These are phyloP conservation scores for Scheffersomyces cryptocercus DNA, from an alignment of 1,139 yeast species.

Conservation along the genomic window DNA sequence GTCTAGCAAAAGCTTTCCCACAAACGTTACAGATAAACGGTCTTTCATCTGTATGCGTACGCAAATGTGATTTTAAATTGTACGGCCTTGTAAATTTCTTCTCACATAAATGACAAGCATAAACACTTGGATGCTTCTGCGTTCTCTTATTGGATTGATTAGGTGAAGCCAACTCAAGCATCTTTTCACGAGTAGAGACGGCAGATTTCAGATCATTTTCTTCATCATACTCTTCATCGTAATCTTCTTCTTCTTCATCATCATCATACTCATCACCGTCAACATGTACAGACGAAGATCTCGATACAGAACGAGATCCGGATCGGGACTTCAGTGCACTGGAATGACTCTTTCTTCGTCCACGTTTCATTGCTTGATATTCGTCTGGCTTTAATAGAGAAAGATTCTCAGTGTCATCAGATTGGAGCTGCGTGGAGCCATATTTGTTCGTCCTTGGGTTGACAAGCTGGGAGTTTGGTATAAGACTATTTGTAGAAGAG, in stretches of 20 bases:
- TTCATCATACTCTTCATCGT: slow-evolving; percentile 4
- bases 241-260: slow-evolving; percentile 11
- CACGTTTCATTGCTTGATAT: slow-evolving; percentile 30
- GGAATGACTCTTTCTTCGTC: slow-evolving; percentile 34
- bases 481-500: slow-evolving; percentile 7
- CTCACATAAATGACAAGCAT: slow-evolving; percentile 82
- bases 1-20: slow-evolving; percentile 94
- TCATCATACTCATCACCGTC: slow-evolving; percentile 12
- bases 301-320: slow-evolving; percentile 16
- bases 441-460: slow-evolving; percentile 4
- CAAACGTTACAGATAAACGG: slow-evolving; percentile 87
- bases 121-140: slow-evolving; percentile 78
- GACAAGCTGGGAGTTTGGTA: slow-evolving; percentile 20
- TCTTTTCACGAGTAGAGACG: slow-evolving; percentile 51
- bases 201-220: slow-evolving; percentile 6
- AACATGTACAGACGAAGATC: slow-evolving; percentile 5
- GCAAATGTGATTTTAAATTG: slow-evolving; percentile 83
- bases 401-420: slow-evolving; percentile 10
- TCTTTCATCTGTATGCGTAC: slow-evolving; percentile 93
- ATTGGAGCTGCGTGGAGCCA: slow-evolving; percentile 12
- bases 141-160: slow-evolving; percentile 52
- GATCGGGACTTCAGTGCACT: slow-evolving; percentile 13
- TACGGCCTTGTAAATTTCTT: slow-evolving; percentile 90
- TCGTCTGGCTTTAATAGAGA: slow-evolving; percentile 38
- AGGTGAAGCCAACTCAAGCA: slow-evolving; percentile 63